phyloP scores from a whole-genome alignment of 108 stramenopile species.

The Nitzschia putrida region DNA sequence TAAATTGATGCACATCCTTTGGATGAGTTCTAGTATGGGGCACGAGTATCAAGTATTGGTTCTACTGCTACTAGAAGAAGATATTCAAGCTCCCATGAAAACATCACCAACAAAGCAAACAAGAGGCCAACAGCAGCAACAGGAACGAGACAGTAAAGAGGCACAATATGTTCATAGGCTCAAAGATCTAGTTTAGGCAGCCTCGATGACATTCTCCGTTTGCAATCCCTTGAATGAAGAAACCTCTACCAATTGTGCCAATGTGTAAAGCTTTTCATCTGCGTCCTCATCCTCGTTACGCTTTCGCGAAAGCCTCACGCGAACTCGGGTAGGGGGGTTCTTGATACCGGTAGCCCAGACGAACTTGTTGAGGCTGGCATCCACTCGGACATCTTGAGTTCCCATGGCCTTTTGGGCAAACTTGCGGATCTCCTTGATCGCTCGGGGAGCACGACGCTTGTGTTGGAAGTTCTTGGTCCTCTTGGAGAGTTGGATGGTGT shows the following conservation, averaged over 20 bases:
- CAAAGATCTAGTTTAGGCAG: conserved; percentile 1
- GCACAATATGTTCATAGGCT: too few relatives aligned
- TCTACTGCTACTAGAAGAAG: too few relatives aligned
- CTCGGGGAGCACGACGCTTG: conserved; percentile 97
- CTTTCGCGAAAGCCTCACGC: conserved; percentile 95
- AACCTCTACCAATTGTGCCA: conserved; percentile 93
- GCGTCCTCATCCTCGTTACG: conserved; percentile 99
- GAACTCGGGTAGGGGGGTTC: conserved; percentile 95
- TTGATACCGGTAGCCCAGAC: conserved; percentile 94
- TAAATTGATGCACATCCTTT: too few relatives aligned
- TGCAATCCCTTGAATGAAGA: conserved; percentile 93
- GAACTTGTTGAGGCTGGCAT: conserved; percentile 85
- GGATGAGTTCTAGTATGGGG: too few relatives aligned
- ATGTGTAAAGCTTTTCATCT: conserved; percentile 97
- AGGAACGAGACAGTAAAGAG: too few relatives aligned
- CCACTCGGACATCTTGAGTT: conserved; percentile 93
- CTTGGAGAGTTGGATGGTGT: conserved; percentile 99
- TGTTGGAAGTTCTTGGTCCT: conserved; percentile 88
- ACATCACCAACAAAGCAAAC: too few relatives aligned
- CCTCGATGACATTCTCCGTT: conserved; percentile 87
- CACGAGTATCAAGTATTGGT: too few relatives aligned
- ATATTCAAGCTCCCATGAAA: too few relatives aligned
- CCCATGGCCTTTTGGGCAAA: conserved; percentile 96
- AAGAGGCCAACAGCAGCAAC: too few relatives aligned
- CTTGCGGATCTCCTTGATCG: conserved; percentile 94